These are phyloP conservation scores for Leccinum boreale DNA, from an alignment of 768 basidiomycete species.

Conservation along the genomic window DNA sequence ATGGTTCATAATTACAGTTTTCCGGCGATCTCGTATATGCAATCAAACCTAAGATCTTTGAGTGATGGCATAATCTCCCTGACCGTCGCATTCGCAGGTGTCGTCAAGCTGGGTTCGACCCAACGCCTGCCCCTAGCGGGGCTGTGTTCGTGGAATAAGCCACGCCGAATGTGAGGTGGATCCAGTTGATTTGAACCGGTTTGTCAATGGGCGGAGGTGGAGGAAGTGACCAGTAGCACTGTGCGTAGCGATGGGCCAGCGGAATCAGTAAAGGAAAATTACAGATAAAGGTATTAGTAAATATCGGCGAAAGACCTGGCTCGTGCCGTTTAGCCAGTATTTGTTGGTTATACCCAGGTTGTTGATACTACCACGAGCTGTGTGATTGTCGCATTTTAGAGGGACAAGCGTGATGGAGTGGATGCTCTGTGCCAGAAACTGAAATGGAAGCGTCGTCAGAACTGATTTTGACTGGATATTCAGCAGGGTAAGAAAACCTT, in stretches of 20 bases:
- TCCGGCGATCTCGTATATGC: neutral
- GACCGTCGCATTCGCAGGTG: constrained; percentile 40
- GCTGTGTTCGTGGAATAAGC: constrained; percentile 46
- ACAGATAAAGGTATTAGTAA: no score
- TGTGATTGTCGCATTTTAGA: constrained; percentile 37
- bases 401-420: constrained; percentile 60
- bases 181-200: constrained; percentile 61
- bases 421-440: constrained; percentile 52
- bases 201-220: constrained; percentile 50
- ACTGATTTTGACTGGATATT: no score
- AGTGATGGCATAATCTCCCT: constrained; percentile 61
- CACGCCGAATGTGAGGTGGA: constrained; percentile 43
- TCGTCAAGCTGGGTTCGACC: constrained; percentile 40
- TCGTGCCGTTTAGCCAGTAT: constrained; percentile 45
- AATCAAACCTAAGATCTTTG: constrained; percentile 38
- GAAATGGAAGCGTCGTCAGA: constrained; percentile 49
- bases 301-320: constrained; percentile 37
- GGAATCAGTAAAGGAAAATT: constrained; percentile 45
- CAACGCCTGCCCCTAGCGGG: constrained; percentile 42
- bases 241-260: constrained; percentile 47
- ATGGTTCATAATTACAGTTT: neutral
- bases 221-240: constrained; percentile 48
- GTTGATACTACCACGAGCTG: neutral
- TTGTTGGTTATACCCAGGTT: constrained; percentile 48
- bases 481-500: no score